phyloP scores from a whole-genome alignment of 805 yeast species.

The Hanseniaspora vineae region DNA sequence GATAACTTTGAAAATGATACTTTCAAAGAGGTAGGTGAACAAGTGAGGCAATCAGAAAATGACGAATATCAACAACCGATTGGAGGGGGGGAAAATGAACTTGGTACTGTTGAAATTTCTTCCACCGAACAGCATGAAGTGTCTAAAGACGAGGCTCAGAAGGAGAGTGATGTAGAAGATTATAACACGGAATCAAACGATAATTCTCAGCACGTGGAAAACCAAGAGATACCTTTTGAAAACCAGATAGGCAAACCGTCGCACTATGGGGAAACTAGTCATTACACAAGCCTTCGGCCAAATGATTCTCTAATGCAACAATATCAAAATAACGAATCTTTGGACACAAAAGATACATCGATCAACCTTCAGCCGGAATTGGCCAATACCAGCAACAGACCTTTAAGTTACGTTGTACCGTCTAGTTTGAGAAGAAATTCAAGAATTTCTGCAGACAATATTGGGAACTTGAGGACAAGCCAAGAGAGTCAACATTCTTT shows the following conservation, averaged over 20 bases:
- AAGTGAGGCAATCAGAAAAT: no score
- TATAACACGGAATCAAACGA: no score
- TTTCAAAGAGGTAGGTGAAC: conserved; percentile 3
- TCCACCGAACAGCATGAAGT: conserved; percentile 10
- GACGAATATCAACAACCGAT: conserved; percentile 12
- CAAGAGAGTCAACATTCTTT: not conserved
- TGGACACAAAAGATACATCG: not conserved
- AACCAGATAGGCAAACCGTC: no score
- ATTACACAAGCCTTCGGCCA: no score
- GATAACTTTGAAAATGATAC: not conserved
- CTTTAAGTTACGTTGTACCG: conserved; percentile 4
- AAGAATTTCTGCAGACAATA: conserved; percentile 5
- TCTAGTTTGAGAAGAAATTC: conserved; percentile 6
- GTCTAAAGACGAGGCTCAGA: not conserved
- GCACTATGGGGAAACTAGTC: no score
- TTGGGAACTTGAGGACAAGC: not conserved
- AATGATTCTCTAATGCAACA: no score
- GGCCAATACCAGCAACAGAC: not conserved
- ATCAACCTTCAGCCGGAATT: not conserved
- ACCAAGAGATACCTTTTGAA: no score
- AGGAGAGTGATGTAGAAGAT: not conserved
- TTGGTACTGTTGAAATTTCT: no score
- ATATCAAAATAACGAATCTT: not conserved
- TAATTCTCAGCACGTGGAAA: no score
- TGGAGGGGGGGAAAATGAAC: conserved; percentile 6